Evolutionary conservation across 2,329 filamentous ascomycete species (phyloP), one percentile per base, ranked within the genome.

Genomic region (Corynespora cassiicola): DNA sequence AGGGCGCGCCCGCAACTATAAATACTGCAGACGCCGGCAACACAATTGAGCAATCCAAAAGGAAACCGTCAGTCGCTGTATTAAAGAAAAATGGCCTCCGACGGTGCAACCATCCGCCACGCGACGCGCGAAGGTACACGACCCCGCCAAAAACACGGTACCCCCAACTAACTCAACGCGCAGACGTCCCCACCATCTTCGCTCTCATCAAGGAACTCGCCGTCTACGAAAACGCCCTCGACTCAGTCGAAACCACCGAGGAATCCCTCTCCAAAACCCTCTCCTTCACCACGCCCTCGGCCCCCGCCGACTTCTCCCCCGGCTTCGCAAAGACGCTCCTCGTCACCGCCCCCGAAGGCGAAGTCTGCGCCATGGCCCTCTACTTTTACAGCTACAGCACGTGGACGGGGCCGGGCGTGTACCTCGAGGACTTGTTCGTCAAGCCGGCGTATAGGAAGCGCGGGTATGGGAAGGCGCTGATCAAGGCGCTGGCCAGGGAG

Each of bases 321-420:
- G 84, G 80, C 33, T 88, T 86, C 19, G 87, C 90, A 12, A 87
- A 89, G 45, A 92, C 88, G 32, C 76, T 95, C 21, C 74, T 94
- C 36, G 71, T 92, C 37, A 65, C 66, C 1, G 72, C 75, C 14
- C 56, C 63, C 11, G 61, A 65, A 19, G 63, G 56, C 27, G 58
- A 66, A 20, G 62, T 81, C 67, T 87, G 82, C 0, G 90, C 87
- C 31, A 89, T 96, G 80, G 90, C 90, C 1, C 72, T 96, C 25
- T 96, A 90, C 73, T 97, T 95, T 69, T 90, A 92, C 77, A 97
- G 92, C 72, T 97, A 96, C 72, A 90, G 85, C 61, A 96, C 92
- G 1, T 97, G 94, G 94, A 82, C 87, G 7, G 82, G 87, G n/a
- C 83, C 91, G 0, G 92, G 92, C 3, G 87, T 99, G 61, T 96